Evolutionary conservation across 1,139 yeast genomes (phyloP).

Genomic region (Hyphopichia fennica): DNA sequence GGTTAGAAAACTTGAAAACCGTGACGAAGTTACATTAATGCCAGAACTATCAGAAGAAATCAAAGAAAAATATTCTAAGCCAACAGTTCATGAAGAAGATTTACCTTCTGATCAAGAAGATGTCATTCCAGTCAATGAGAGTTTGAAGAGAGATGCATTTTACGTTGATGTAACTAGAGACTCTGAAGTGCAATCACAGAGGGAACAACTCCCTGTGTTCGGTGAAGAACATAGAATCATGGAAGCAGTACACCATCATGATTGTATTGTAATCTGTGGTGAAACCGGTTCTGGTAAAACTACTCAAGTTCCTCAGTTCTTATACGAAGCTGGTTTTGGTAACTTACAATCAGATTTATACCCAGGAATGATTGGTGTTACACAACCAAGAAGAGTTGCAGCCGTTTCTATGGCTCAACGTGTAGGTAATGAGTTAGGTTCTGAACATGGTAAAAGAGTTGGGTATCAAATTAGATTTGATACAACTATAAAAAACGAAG

Average conservation of each 20-base stretch:
- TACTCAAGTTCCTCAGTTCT: conserved; percentile 74
- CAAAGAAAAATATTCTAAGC: conserved; percentile 41
- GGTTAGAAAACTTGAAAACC: conserved; percentile 59
- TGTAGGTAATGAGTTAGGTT: conserved; percentile 81
- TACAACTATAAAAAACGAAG: conserved; percentile 60
- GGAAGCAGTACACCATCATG: conserved; percentile 95
- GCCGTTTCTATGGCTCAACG: conserved; percentile 97
- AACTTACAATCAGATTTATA: conserved; percentile 53
- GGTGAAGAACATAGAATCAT: conserved; percentile 90
- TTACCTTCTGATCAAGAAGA: conserved; percentile 56
- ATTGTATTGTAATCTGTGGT: conserved; percentile 90
- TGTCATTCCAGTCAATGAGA: conserved; percentile 54
- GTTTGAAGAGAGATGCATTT: conserved; percentile 59
- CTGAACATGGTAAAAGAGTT: conserved; percentile 66
- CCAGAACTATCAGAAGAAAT: conserved; percentile 55
- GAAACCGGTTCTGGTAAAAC: conserved; percentile 87
- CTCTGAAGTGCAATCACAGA: conserved; percentile 60
- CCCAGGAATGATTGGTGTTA: conserved; percentile 93
- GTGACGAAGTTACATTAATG: conserved; percentile 43
- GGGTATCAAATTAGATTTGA: conserved; percentile 94
- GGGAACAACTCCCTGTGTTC: conserved; percentile 82
- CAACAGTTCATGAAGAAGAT: conserved; percentile 59
- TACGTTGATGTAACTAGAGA: conserved; percentile 68
- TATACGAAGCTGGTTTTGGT: conserved; percentile 90
- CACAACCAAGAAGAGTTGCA: conserved; percentile 98